Conservation (phyloP, 176 grass and related monocot species). For the Sorghum bicolor region DNA sequence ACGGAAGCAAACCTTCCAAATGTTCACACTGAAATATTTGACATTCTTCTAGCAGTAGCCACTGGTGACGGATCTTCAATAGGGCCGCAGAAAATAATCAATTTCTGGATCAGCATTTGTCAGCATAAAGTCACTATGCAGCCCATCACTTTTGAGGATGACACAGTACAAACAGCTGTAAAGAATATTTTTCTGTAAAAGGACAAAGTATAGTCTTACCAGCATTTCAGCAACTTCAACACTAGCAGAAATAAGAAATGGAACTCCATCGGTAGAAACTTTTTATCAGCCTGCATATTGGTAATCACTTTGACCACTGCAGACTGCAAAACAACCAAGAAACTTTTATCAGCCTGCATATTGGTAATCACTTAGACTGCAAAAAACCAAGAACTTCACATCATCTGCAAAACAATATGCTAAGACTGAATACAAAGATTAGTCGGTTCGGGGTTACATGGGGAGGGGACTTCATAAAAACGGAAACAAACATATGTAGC, state of each 20-base stretch:
- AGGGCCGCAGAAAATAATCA: slow-evolving; percentile 62
- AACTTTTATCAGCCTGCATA: slow-evolving; percentile 44
- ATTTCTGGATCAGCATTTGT: slow-evolving; percentile 61
- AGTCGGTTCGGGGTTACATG: too few relatives aligned
- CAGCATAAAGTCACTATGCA: slow-evolving; percentile 26
- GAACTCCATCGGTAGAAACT: slow-evolving; percentile 44
- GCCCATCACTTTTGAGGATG: slow-evolving; percentile 19
- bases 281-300: slow-evolving; percentile 39
- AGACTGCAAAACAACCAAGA: slow-evolving; percentile 66
- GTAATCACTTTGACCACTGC: slow-evolving; percentile 55
- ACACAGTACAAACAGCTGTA: slow-evolving; percentile 11
- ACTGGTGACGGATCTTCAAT: slow-evolving; percentile 70
- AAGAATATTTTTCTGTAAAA: slow-evolving; percentile 1
- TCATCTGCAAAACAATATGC: slow-evolving; percentile 19
- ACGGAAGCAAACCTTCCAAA: slow-evolving; percentile 69
- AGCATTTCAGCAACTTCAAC: slow-evolving; percentile 71
- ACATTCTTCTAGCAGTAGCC: slow-evolving; percentile 47
- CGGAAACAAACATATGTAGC: too few relatives aligned
- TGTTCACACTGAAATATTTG: slow-evolving; percentile 43
- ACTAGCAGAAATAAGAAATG: slow-evolving; percentile 58
- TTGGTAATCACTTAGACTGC: slow-evolving; percentile 63
- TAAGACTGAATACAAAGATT: slow-evolving; percentile 10
- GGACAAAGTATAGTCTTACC: slow-evolving; percentile 36
- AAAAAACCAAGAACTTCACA: slow-evolving; percentile 44
- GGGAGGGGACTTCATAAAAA: too few relatives aligned